phyloP scores from a whole-genome alignment of 2,329 filamentous ascomycete genomes.

The Phialophora verrucosa region DNA sequence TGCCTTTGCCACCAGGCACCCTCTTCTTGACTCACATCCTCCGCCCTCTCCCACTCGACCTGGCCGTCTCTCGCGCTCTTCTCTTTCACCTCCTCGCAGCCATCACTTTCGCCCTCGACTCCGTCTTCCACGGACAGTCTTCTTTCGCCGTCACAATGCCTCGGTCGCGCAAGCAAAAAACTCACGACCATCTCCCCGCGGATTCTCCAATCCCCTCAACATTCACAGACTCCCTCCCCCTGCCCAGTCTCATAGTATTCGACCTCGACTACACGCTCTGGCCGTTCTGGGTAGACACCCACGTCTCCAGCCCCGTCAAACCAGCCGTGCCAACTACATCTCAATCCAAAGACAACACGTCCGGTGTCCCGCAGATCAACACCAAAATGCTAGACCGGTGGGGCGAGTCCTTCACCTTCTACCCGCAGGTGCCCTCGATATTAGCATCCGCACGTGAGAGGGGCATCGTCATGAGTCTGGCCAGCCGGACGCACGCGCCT shows the following conservation, averaged over 20 bases:
- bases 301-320: conserved; percentile 77
- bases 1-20: conserved; percentile 7
- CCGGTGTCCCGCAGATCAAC: conserved; percentile 41
- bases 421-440: conserved; percentile 70
- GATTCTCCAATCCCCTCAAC: conserved; percentile 47
- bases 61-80: not conserved
- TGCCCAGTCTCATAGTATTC: conserved; percentile 86
- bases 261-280: conserved; percentile 98
- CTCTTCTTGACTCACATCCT: conserved; percentile 4
- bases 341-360: conserved; percentile 45
- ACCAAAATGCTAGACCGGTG: conserved; percentile 44
- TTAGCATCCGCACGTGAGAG: conserved; percentile 65
- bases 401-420: conserved; percentile 74
- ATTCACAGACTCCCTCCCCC: conserved; percentile 69
- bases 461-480: conserved; percentile 69
- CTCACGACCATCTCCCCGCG: conserved; percentile 7
- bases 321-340: conserved; percentile 42
- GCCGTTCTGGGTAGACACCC: conserved; percentile 98
- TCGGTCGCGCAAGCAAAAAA: conserved; percentile 18
- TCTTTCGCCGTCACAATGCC: conserved; percentile 14
- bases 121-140: conserved; percentile 5
- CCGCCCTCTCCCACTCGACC: not conserved
- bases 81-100: not conserved
- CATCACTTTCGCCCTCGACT: not conserved
- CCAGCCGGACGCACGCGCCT: conserved; percentile 79